phyloP scores from a whole-genome alignment of 768 basidiomycete genomes.

The Leccinum olivaceopallidum region DNA sequence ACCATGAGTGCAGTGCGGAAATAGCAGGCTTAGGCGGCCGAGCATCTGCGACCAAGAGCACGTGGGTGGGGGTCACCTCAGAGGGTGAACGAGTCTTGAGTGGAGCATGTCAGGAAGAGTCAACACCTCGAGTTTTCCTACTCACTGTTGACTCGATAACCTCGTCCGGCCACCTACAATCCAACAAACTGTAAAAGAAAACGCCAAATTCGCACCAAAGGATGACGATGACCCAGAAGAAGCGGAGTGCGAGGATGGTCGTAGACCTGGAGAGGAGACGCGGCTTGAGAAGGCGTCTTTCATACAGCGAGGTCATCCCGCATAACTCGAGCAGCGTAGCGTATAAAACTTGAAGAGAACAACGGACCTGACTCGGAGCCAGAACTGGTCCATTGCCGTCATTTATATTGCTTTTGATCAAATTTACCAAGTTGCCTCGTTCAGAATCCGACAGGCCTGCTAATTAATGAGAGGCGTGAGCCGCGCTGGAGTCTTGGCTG shows the following conservation, averaged over 20 bases:
- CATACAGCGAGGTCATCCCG: slow-evolving; percentile 29
- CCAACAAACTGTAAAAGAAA: slow-evolving; percentile 58
- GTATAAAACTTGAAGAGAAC: not conserved
- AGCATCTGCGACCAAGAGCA: slow-evolving; percentile 70
- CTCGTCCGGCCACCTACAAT: slow-evolving; percentile 61
- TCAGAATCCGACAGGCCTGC: slow-evolving; percentile 20
- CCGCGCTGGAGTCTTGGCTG: too few relatives aligned
- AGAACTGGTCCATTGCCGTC: slow-evolving; percentile 12
- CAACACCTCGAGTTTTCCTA: slow-evolving; percentile 7
- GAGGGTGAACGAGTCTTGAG: slow-evolving; percentile 15
- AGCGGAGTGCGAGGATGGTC: slow-evolving; percentile 44
- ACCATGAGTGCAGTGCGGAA: slow-evolving; percentile 38
- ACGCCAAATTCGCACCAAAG: slow-evolving; percentile 66
- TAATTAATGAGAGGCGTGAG: too few relatives aligned
- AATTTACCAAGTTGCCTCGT: slow-evolving; percentile 10
- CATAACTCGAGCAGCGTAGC: slow-evolving; percentile 20
- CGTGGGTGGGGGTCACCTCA: slow-evolving; percentile 44
- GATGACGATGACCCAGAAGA: slow-evolving; percentile 55
- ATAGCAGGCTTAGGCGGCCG: slow-evolving; percentile 50
- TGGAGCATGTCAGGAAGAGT: slow-evolving; percentile 5
- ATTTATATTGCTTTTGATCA: not conserved
- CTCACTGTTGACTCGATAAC: slow-evolving; percentile 29
- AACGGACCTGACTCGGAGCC: not conserved
- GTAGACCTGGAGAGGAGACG: slow-evolving; percentile 31
- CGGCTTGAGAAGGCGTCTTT: slow-evolving; percentile 28